A percentile compares a stretch with the other conserved stretches of the same genome.
phyloP scores from a whole-genome alignment of 2,329 filamentous ascomycete genomes.

The Sporothrix curviconia region DNA sequence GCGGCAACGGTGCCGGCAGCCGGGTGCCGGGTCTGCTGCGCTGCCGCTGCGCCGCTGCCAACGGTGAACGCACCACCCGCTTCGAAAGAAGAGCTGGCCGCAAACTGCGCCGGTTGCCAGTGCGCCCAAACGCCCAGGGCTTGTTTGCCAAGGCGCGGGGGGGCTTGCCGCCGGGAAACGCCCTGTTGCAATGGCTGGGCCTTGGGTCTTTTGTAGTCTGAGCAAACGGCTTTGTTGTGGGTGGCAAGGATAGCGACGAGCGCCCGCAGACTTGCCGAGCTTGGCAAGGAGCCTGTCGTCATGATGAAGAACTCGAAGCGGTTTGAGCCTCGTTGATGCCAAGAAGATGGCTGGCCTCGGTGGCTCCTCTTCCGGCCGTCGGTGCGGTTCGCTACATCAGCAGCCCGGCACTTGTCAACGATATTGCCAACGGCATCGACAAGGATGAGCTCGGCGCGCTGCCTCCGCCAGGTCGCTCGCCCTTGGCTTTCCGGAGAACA shows the following conservation, averaged over 20 bases:
- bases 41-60: slow-evolving; percentile 37
- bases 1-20: slow-evolving; percentile 52
- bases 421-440: slow-evolving; percentile 28
- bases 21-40: slow-evolving; percentile 27
- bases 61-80: slow-evolving; percentile 63
- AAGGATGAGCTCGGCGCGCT: slow-evolving; percentile 54
- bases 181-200: too few species aligned
- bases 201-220: too few species aligned
- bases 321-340: slow-evolving; percentile 41
- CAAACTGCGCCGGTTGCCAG: slow-evolving; percentile 92
- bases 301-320: slow-evolving; percentile 47
- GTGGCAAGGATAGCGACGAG: slow-evolving; percentile 39
- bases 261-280: slow-evolving; percentile 78
- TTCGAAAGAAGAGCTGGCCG: slow-evolving; percentile 92
- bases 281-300: slow-evolving; percentile 72
- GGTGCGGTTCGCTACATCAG: background rate
- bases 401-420: slow-evolving; percentile 22
- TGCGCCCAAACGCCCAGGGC: slow-evolving; percentile 92
- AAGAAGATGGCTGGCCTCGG: slow-evolving; percentile 32
- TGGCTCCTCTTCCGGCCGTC: slow-evolving; percentile 13
- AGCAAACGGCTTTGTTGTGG: background rate
- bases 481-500: slow-evolving; percentile 78
- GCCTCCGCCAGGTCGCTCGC: slow-evolving; percentile 60
- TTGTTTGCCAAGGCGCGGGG: slow-evolving; percentile 68
- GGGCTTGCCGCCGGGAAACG: too few species aligned